These are phyloP conservation scores for Lyophyllum semitale DNA, from an alignment of 768 basidiomycete species.

Conservation along the genomic window DNA sequence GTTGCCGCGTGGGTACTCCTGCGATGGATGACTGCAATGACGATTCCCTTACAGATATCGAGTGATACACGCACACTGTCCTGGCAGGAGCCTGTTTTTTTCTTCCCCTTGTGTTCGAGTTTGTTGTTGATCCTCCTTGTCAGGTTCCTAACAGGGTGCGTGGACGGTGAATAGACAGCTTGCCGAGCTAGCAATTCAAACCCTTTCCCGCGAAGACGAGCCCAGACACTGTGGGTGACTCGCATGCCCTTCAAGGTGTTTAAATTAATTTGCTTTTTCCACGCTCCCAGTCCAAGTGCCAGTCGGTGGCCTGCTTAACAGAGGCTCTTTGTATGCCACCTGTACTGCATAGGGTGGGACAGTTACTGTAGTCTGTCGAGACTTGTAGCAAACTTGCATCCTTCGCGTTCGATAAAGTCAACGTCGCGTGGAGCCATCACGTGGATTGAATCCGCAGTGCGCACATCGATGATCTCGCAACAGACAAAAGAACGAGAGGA, in stretches of 20 bases:
- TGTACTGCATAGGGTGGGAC: not conserved
- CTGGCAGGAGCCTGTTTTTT: conserved; percentile 6
- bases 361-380: no score
- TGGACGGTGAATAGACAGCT: not conserved
- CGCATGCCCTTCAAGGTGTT: no score
- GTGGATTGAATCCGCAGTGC: not conserved
- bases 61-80: conserved; percentile 15
- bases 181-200: not conserved
- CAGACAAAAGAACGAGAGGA: not conserved
- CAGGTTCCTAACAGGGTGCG: not conserved
- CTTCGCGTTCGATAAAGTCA: no score
- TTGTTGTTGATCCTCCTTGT: not conserved
- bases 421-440: not conserved
- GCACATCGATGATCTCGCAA: not conserved
- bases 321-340: not conserved
- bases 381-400: no score
- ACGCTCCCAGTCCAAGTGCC: not conserved
- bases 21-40: conserved; percentile 81
- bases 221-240: not conserved
- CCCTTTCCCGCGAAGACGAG: not conserved
- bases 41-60: conserved; percentile 39
- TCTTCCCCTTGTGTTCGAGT: not conserved
- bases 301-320: not conserved
- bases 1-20: conserved; percentile 44
- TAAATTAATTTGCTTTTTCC: not conserved